Base-by-base conservation (phyloP, 2,329 filamentous ascomycete genomes). In the Rhinocladiella similis region DNA sequence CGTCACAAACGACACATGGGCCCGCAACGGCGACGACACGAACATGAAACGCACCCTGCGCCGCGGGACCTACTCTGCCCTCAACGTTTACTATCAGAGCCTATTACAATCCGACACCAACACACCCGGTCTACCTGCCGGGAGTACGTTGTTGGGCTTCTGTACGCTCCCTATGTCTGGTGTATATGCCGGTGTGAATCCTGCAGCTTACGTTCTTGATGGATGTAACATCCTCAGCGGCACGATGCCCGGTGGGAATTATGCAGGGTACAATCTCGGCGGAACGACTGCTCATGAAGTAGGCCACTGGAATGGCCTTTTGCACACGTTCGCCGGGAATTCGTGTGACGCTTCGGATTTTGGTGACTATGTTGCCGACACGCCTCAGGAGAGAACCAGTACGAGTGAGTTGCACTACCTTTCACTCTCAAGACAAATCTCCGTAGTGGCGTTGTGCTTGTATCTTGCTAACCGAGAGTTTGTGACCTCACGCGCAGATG, bases 71-170 rank as follows among this genome's bases (percentile, higher is more conserved):
- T 85, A 85, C 69, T 60, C 65, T 38, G 76, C 77, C 1, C 73
- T 84, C 35, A 85, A 85, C 67, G 72, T 85, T 57, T 85, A 84
- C 71, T 84, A 84, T 72, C 80, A 84, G 68, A 80, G 78, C 29
- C 74, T 83, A 54, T 73, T 84, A 14, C 68, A 73, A 29, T 59
- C 66, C 0, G 60, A 67, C 3, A 48, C 66, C 5, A 63, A 62
- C 10, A 64, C 66, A 5, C 66, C 66, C 3, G 61, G 58, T 20
- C 54, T 59, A 5, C 47, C 59, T 22, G 55, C 65, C 5, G 71
- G 72, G 51, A 68, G 68, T 48, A 69, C 67, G 39, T 68, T 83
- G 3, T 73, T 85, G 2, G 82, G 82, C 1, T 80, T 79, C 50
- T 84, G 82, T 71, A 82, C 78, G 0, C 69, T 83, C 18, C 74